These are phyloP conservation scores for Trichocladium uniseriatum DNA, from an alignment of 495 filamentous ascomycete genomes.

Conservation along the genomic window DNA sequence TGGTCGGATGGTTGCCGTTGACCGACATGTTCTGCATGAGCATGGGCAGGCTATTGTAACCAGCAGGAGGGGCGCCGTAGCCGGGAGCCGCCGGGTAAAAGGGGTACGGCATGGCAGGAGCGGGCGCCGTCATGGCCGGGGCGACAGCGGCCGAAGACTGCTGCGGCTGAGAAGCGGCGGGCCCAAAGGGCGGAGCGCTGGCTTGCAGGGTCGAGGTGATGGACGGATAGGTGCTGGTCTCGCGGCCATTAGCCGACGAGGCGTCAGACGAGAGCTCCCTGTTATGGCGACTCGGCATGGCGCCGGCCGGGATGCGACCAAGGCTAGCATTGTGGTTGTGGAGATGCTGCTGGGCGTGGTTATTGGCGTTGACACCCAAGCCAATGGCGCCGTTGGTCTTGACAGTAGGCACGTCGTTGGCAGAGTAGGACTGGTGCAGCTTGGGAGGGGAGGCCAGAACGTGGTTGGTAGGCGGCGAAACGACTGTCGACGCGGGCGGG, in stretches of 20 bases:
- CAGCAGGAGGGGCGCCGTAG: slow-evolving; percentile 16
- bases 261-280: slow-evolving; percentile 53
- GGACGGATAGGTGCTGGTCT: slow-evolving; percentile 41
- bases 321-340: slow-evolving; percentile 76
- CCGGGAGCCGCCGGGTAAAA: slow-evolving; percentile 26
- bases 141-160: slow-evolving; percentile 22
- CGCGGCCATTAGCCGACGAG: slow-evolving; percentile 33
- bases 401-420: slow-evolving; percentile 80
- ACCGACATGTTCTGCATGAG: slow-evolving; percentile 53
- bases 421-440: slow-evolving; percentile 80
- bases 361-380: slow-evolving; percentile 43
- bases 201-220: slow-evolving; percentile 66
- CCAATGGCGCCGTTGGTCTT: slow-evolving; percentile 40
- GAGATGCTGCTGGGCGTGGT: slow-evolving; percentile 65
- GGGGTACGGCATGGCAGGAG: slow-evolving; percentile 30
- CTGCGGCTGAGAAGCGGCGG: slow-evolving; percentile 31
- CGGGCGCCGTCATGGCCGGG: slow-evolving; percentile 28
- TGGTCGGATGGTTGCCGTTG: slow-evolving; percentile 28
- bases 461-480: slow-evolving; percentile 33
- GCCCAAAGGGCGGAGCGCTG: slow-evolving; percentile 62
- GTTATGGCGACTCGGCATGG: slow-evolving; percentile 52
- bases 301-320: slow-evolving; percentile 62
- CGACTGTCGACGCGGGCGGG: slow-evolving; percentile 17
- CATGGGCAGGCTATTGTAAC: slow-evolving; percentile 45
- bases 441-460: slow-evolving; percentile 50